phyloP scores from a whole-genome alignment of 169 alveolate genomes.

The Cryptosporidium andersoni region DNA sequence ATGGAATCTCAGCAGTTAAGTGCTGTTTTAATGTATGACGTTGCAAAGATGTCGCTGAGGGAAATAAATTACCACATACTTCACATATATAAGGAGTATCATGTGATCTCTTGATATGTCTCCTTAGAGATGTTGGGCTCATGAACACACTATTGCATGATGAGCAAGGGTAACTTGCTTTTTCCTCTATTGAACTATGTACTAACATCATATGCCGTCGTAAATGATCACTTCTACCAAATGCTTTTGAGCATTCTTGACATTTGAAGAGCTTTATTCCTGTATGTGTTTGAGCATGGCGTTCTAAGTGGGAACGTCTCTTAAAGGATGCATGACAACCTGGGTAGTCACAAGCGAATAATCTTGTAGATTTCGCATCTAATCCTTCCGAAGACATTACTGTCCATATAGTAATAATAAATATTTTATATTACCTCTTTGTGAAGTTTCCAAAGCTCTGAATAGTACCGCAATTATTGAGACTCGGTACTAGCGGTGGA shows the following conservation, averaged over 20 bases:
- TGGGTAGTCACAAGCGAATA: constrained; percentile 71
- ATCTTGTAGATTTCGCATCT: constrained; percentile 72
- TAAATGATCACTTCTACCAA: constrained; percentile 69
- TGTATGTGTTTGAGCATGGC: constrained; percentile 71
- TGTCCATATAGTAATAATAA: constrained; percentile 50
- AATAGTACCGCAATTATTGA: too few relatives aligned
- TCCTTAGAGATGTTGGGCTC: constrained; percentile 69
- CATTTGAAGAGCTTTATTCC: constrained; percentile 70
- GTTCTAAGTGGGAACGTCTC: constrained; percentile 68
- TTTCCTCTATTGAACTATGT: constrained; percentile 66
- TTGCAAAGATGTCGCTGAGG: constrained; percentile 69
- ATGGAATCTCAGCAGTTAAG: constrained; percentile 72
- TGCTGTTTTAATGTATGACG: constrained; percentile 70
- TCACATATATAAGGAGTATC: constrained; percentile 70
- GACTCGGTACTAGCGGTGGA: too few relatives aligned
- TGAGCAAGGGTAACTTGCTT: constrained; percentile 68
- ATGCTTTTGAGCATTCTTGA: constrained; percentile 69
- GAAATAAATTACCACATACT: constrained; percentile 67
- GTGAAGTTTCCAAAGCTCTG: too few relatives aligned
- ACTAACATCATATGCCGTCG: constrained; percentile 71
- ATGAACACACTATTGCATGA: constrained; percentile 66
- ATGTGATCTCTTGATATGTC: constrained; percentile 68
- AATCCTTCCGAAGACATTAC: constrained; percentile 72
- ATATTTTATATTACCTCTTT: neutral
- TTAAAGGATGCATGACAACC: constrained; percentile 72